Percentiles rank a stretch among this genome's conserved stretches.
Evolutionary conservation across 2,329 filamentous ascomycete species (phyloP).

Genomic region (Cercospora brassicicola): DNA sequence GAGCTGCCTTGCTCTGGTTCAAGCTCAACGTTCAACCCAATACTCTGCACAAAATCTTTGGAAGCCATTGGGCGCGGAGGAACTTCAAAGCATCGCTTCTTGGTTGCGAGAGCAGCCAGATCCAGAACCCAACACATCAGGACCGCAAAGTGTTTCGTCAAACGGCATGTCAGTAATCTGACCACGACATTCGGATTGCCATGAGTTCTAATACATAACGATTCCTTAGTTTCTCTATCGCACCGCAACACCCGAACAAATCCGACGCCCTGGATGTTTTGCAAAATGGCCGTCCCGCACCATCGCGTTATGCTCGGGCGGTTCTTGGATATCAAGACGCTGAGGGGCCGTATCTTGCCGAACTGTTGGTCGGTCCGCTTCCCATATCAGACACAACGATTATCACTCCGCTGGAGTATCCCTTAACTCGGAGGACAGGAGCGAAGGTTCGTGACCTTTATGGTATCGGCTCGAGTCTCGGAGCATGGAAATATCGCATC

Average conservation of each 20-base stretch:
- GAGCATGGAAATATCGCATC: not conserved
- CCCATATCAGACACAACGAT: not conserved
- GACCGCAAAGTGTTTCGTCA: not conserved
- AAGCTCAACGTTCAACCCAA: not conserved
- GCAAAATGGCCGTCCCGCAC: not conserved
- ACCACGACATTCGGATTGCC: not conserved
- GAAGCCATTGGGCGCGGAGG: not conserved
- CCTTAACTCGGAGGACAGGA: not conserved
- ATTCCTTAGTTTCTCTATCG: not conserved
- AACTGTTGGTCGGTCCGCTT: not conserved
- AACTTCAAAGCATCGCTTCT: not conserved
- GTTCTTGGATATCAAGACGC: not conserved
- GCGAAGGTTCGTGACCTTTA: not conserved
- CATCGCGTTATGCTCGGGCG: not conserved
- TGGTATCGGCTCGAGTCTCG: not conserved
- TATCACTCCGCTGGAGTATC: not conserved
- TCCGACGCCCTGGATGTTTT: not conserved
- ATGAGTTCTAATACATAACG: not conserved
- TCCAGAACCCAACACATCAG: not conserved
- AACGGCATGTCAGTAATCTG: not conserved
- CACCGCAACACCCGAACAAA: not conserved
- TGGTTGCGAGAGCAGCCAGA: not conserved
- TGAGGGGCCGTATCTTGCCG: not conserved
- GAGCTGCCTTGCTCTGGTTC: not conserved
- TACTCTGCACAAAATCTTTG: not conserved